phyloP scores from a whole-genome alignment of 495 filamentous ascomycete genomes.

The Daldinia bambusicola region DNA sequence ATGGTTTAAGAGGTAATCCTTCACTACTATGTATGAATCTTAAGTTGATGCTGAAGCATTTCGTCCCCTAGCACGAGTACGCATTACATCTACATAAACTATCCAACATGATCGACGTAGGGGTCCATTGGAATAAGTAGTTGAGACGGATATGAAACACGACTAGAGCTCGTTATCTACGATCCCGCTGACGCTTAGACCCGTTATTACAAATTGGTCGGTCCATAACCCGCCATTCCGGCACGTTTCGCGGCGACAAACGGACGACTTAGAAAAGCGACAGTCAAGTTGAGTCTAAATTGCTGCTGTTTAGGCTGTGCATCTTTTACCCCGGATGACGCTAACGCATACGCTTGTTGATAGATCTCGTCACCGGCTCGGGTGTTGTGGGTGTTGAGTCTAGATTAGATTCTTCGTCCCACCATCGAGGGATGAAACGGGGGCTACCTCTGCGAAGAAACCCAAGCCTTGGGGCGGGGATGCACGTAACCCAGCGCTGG shows the following conservation, averaged over 20 bases:
- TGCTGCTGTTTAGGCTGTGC: background rate
- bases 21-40: background rate
- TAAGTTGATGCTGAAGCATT: conserved; percentile 10
- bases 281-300: background rate
- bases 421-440: conserved; percentile 30
- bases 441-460: conserved; percentile 16
- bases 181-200: conserved; percentile 26
- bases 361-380: conserved; percentile 6
- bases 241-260: background rate
- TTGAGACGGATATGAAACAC: conserved; percentile 45
- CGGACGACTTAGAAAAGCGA: background rate
- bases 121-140: conserved; percentile 2
- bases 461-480: conserved; percentile 17
- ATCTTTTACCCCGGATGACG: conserved; percentile 1
- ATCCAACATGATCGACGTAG: conserved; percentile 5
- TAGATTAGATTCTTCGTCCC: conserved; percentile 12
- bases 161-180: conserved; percentile 18
- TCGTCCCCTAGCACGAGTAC: conserved; percentile 6
- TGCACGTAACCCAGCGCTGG: conserved; percentile 18
- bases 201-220: conserved; percentile 21
- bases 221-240: background rate
- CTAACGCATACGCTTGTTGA: conserved; percentile 5
- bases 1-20: conserved; percentile 1
- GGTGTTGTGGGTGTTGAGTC: conserved; percentile 18
- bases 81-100: conserved; percentile 17